These are phyloP conservation scores for Solanum pennellii DNA, from an alignment of 257 asterid species.

Conservation along the genomic window DNA sequence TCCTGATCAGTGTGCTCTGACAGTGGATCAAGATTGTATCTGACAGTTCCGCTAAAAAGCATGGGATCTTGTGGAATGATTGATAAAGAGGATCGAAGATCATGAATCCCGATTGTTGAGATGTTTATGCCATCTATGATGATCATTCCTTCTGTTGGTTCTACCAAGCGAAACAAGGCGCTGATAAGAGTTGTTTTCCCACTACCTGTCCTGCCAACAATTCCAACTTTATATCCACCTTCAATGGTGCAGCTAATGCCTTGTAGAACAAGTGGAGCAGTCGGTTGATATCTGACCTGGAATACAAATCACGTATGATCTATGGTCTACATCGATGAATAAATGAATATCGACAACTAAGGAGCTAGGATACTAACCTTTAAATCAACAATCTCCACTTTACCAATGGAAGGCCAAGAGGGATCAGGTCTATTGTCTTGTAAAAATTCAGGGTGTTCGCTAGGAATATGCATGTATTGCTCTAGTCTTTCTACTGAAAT, in stretches of 20 bases:
- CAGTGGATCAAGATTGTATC: slow-evolving; percentile 23
- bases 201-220: slow-evolving; percentile 32
- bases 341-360: not conserved
- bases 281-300: slow-evolving; percentile 17
- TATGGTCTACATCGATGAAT: not conserved
- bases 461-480: slow-evolving; percentile 20
- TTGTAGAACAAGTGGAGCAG: slow-evolving; percentile 17
- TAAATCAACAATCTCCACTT: slow-evolving; percentile 15
- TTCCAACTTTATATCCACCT: slow-evolving; percentile 24
- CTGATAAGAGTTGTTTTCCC: slow-evolving; percentile 26
- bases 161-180: slow-evolving; percentile 21
- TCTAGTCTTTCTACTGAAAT: slow-evolving; percentile 25
- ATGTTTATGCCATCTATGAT: slow-evolving; percentile 12
- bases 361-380: slow-evolving; percentile 6
- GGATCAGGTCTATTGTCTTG: slow-evolving; percentile 6
- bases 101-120: slow-evolving; percentile 13
- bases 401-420: slow-evolving; percentile 18
- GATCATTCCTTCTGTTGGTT: slow-evolving; percentile 20
- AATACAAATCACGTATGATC: not conserved
- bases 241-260: slow-evolving; percentile 16
- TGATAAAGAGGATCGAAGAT: slow-evolving; percentile 9
- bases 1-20: slow-evolving; percentile 16
- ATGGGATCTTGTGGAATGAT: slow-evolving; percentile 31
- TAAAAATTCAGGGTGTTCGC: slow-evolving; percentile 20
- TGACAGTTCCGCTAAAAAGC: slow-evolving; percentile 13